Evolutionary conservation across 2,329 filamentous ascomycete genomes (phyloP).

Genomic region (Diaporthe vexans): DNA sequence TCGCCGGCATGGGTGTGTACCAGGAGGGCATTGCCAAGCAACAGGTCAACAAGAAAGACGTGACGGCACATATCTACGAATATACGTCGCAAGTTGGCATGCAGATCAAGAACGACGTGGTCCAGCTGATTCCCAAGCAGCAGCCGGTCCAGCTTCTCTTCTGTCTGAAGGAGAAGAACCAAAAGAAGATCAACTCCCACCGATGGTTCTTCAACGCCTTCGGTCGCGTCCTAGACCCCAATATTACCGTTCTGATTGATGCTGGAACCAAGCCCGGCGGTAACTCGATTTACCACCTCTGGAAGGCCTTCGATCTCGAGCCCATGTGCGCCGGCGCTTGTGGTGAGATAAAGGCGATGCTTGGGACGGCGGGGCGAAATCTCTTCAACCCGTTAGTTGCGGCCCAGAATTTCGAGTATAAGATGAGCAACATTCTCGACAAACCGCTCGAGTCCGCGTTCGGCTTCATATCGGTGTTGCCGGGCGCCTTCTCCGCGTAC

Average conservation of each 20-base stretch:
- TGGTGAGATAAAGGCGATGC: slow-evolving; percentile 99
- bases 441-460: slow-evolving; percentile 98
- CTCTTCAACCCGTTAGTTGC: slow-evolving; percentile 94
- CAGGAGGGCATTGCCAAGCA: slow-evolving; percentile 99
- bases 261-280: slow-evolving; percentile 95
- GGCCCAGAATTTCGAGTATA: slow-evolving; percentile 99
- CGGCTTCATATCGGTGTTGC: slow-evolving; percentile 96
- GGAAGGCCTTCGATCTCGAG: slow-evolving; percentile 98
- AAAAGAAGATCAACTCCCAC: slow-evolving; percentile 99
- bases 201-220: slow-evolving; percentile 99
- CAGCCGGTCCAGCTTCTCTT: slow-evolving; percentile 97
- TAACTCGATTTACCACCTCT: slow-evolving; percentile 96
- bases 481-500: slow-evolving; percentile 98
- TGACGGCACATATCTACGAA: slow-evolving; percentile 98
- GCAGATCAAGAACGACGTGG: slow-evolving; percentile 90
- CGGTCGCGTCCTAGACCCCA: slow-evolving; percentile 90
- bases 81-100: slow-evolving; percentile 91
- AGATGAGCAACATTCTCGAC: slow-evolving; percentile 99
- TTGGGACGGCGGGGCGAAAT: slow-evolving; percentile 86
- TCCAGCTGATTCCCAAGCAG: slow-evolving; percentile 85
- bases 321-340: slow-evolving; percentile 98
- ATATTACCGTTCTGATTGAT: slow-evolving; percentile 96
- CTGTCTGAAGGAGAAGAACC: slow-evolving; percentile 99
- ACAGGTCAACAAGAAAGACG: slow-evolving; percentile 95
- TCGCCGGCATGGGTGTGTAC: slow-evolving; percentile 95